Percentiles rank a stretch among this genome's conserved stretches.
Evolutionary conservation across 352 stramenopile genomes (phyloP).

Genomic region (Pythium brachiatum): DNA sequence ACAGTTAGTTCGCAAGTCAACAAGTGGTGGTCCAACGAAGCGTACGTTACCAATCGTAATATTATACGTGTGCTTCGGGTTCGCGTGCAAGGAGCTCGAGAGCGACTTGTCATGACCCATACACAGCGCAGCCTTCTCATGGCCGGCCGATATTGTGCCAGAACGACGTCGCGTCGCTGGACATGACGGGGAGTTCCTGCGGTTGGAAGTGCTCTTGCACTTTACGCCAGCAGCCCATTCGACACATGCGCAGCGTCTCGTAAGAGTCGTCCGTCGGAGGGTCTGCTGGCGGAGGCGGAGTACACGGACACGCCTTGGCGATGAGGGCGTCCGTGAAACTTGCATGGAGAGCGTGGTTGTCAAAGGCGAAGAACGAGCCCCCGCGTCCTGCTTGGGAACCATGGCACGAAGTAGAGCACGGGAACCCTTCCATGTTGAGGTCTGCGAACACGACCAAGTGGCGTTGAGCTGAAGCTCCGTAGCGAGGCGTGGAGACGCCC

Average conservation of each 20-base stretch:
- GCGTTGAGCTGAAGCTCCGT: background rate
- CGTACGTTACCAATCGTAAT: too few species aligned
- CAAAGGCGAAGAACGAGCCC: conserved; percentile 66
- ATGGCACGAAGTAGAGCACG: conserved; percentile 66
- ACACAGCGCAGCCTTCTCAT: too few species aligned
- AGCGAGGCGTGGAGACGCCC: conserved; percentile 56
- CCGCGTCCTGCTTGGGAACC: conserved; percentile 73
- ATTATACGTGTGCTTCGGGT: too few species aligned
- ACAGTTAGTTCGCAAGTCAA: too few species aligned
- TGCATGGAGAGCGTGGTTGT: conserved; percentile 37
- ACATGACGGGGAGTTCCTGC: conserved; percentile 41
- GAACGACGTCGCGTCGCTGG: conserved; percentile 55
- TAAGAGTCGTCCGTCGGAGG: conserved; percentile 27
- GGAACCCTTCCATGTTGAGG: conserved; percentile 82
- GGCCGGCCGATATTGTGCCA: too few species aligned
- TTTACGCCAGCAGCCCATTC: conserved; percentile 63
- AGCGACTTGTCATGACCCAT: too few species aligned
- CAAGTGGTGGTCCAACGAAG: too few species aligned
- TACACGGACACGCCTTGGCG: conserved; percentile 45
- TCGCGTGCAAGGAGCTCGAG: too few species aligned
- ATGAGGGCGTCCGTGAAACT: conserved; percentile 47
- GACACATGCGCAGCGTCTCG: conserved; percentile 57
- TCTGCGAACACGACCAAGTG: conserved; percentile 61
- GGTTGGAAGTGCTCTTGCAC: conserved; percentile 36
- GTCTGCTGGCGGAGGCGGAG: conserved; percentile 6